Percentiles rank a stretch among this genome's conserved stretches.
Conservation (phyloP, 805 yeast genomes). For the Phaffomyces antillensis region DNA sequence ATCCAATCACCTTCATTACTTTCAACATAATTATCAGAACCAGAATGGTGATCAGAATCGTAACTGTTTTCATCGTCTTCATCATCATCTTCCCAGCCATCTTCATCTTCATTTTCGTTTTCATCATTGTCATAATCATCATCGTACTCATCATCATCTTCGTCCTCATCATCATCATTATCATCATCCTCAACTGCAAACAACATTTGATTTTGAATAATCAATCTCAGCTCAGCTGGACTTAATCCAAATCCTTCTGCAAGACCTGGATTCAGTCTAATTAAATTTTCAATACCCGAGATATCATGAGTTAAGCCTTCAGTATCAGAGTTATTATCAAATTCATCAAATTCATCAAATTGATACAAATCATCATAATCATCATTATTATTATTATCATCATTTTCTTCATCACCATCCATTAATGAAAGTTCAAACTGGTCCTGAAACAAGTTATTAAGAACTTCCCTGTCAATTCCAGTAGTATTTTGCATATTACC, state of each 20-base stretch:
- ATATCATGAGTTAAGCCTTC: neutral
- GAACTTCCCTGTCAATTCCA: neutral
- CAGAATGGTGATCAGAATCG: neutral
- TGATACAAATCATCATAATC: constrained; percentile 1
- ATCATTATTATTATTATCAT: constrained; percentile 1
- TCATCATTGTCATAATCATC: neutral
- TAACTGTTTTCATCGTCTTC: neutral
- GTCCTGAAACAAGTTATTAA: neutral
- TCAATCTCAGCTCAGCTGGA: no score
- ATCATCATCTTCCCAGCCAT: neutral
- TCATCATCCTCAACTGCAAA: neutral
- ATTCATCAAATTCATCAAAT: neutral
- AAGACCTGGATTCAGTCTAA: no score
- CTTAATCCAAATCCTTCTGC: no score
- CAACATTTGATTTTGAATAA: neutral
- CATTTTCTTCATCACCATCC: neutral
- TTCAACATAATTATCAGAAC: no score
- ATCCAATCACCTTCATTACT: no score
- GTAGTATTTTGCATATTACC: neutral
- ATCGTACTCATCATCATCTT: neutral
- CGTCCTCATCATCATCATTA: neutral
- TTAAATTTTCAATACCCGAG: no score
- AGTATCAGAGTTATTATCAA: neutral
- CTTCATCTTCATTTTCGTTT: neutral
- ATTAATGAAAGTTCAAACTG: neutral